Base-by-base conservation (phyloP, 1,284 basidiomycete genomes). In the Pterulicium gracile region DNA sequence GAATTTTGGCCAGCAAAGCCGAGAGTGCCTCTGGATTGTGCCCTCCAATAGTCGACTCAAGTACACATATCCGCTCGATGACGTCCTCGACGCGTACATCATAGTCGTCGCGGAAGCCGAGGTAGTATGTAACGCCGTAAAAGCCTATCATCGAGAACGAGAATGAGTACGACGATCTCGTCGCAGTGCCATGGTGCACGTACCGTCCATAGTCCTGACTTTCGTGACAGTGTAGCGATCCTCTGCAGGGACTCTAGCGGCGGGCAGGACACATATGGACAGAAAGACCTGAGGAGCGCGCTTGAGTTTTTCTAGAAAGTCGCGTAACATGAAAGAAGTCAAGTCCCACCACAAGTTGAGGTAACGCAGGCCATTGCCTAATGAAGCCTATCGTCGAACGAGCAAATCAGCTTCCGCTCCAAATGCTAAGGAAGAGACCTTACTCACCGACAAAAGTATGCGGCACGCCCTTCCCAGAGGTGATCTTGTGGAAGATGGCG, bases 51-150 rank as follows among this genome's bases (percentile, higher is more conserved):
- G 55, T 49, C 5, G 57, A 49, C 54, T 81, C 78, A 23, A 79
- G 53, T 2, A 56, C 58, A 50, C 66, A 69, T 45, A 81, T 72
- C n/a, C 62, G 64, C 17, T 69, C 64, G 7, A 79, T 57, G 32
- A 81, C 60, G n/a, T 74, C 68, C 5, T 65, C 56, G 7, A 73
- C 56, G 60, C 72, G 57, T 24, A 77, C 66, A 48, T 73, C 65
- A 48, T 77, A 72, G 5, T 69, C 58, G 47, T 84, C 79, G 21
- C 78, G 65, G 63, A 79, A 85, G 1, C 80, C 81, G 23, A 75
- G 58, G 50, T 72, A 70, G 52, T 79, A 78, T 1, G 75, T 75
- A 1, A 73, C 73, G 15, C 72, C 73, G 45, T 81, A 82, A 56
- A 81, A 79, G 1, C 78, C 77, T 71, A n/a, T 7, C n/a, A 32